Conservation (phyloP, 164 flowering plant genomes). For the Vitis amurensis region DNA sequence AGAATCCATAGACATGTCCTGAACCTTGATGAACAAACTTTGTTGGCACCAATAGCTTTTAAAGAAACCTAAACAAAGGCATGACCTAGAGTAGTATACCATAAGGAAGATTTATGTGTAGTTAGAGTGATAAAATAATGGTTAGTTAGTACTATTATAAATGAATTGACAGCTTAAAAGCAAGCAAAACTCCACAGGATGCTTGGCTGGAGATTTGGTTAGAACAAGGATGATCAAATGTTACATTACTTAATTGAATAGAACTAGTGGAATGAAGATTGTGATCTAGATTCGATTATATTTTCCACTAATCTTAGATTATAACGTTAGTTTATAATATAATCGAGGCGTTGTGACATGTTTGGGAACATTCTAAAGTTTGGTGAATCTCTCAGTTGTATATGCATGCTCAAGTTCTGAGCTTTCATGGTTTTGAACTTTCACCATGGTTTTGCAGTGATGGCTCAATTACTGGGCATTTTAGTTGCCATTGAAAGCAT, state of each 20-base stretch:
- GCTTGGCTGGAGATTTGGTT: conserved; percentile 1
- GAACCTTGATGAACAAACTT: no score
- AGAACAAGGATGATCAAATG: neutral
- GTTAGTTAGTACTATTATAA: neutral
- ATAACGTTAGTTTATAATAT: neutral
- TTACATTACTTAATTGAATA: neutral
- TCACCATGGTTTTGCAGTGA: neutral
- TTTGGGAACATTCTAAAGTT: neutral
- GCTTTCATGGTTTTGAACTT: neutral
- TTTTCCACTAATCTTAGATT: neutral
- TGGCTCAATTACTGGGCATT: neutral
- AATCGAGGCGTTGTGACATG: no score
- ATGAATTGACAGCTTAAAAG: neutral
- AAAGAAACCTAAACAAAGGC: no score
- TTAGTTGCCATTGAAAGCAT: neutral
- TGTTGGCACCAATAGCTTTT: no score
- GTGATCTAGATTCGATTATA: conserved; percentile 6
- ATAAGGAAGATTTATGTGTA: neutral
- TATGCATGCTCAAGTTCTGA: neutral
- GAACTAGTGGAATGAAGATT: conserved; percentile 1
- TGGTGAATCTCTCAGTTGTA: neutral
- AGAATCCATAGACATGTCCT: no score
- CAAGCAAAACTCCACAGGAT: neutral
- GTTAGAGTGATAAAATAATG: no score
- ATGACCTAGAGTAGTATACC: no score